Base-by-base conservation (phyloP, 1,284 basidiomycete genomes). In the Stygiomarasmius scandens region DNA sequence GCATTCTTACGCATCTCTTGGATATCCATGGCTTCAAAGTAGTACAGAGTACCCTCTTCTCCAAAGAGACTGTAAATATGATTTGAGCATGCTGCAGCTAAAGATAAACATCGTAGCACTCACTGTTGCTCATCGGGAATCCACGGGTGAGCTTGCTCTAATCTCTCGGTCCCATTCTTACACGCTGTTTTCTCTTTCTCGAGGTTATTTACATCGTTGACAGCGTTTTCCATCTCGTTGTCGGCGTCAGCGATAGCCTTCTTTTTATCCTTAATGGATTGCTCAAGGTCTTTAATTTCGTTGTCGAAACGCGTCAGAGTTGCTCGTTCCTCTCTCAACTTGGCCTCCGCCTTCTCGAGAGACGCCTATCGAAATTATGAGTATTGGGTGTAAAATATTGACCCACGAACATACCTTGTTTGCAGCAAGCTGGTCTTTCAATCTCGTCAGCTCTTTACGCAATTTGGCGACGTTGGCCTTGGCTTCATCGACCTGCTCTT, bases 111-210 rank as follows among this genome's bases (percentile, higher is more conserved):
- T 14, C 25, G 51, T 27, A 22, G 47, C 2, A 80, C 90, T 65
- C 66, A 95, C 93, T 89, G 81, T 64, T 88, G 83, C 68, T 98
- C 96, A 51, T 95, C 87, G 11, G 71, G 68, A 61, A 99, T 98
- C 96, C 97, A 99, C 0, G 89, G 83, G 66, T 91, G 85, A 69
- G 89, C 85, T 66, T 89, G 87, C 76, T 98, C 95, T 11, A 98
- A 79, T 53, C 77, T 74, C 38, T 76, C 67, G n/a, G 82, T 77
- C 43, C 62, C 54, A 55, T 81, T 81, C n/a, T 60, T 59, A 2
- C 81, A 80, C 1, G 73, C 55, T 3, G 75, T 67, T 63, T 77
- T 79, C 59, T 90, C 90, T 73, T 80, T 91, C 22, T 66, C 71
- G 25, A 88, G 63, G 2, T 69, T 70, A 47, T 75, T 69, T 1